Conservation (phyloP, 2,329 filamentous ascomycete genomes). For the Ophiostoma tasmaniense region DNA sequence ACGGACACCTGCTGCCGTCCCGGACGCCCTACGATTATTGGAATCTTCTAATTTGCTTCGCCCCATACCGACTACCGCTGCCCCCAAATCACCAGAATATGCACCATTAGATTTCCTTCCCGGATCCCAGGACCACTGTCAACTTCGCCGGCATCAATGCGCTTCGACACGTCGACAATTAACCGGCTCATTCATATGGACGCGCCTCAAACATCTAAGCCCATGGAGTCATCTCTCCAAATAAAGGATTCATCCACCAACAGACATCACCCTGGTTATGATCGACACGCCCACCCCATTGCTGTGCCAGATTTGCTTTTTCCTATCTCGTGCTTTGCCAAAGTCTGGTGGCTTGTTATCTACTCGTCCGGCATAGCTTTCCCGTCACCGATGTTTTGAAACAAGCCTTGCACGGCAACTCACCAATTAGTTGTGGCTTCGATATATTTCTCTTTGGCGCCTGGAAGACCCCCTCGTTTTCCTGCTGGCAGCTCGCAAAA, state of each 20-base stretch:
- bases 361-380: not conserved
- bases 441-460: not conserved
- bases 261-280: not conserved
- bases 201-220: not conserved
- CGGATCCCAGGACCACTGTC: not conserved
- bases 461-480: not conserved
- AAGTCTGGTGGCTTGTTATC: not conserved
- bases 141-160: not conserved
- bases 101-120: not conserved
- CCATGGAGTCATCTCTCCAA: not conserved
- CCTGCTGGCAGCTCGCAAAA: not conserved
- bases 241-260: not conserved
- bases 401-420: not conserved
- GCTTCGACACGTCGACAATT: not conserved
- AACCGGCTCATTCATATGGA: not conserved
- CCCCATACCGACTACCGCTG: not conserved
- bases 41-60: not conserved
- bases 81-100: not conserved
- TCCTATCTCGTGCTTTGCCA: not conserved
- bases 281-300: not conserved
- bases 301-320: not conserved
- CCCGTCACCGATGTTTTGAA: not conserved
- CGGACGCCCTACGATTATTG: not conserved
- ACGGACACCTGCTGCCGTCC: slow-evolving; percentile 1
- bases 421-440: not conserved